Evolutionary conservation across 169 alveolate species (phyloP).

Genomic region (Eimeria necatrix): DNA sequence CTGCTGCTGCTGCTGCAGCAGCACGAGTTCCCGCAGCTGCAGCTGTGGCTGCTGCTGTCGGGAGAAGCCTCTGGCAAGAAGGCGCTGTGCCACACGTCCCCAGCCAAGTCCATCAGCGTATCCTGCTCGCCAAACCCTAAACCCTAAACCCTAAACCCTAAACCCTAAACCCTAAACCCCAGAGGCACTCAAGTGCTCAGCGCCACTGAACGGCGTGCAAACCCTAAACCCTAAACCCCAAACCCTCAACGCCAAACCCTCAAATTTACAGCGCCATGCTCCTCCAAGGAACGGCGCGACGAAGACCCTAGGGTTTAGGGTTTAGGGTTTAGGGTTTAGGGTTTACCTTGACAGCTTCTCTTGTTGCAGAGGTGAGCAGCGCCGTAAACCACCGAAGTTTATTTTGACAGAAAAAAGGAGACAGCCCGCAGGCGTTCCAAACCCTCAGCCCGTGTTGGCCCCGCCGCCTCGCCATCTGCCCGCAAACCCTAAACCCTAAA

Average conservation of each 20-base stretch:
- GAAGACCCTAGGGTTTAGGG: too few species aligned
- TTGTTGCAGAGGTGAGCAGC: constrained; percentile 53
- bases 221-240: too few species aligned
- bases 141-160: too few species aligned
- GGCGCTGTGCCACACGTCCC: constrained; percentile 74
- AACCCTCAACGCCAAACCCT: too few species aligned
- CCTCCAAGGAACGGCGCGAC: too few species aligned
- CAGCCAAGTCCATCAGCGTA: constrained; percentile 54
- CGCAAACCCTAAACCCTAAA: too few species aligned
- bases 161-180: too few species aligned
- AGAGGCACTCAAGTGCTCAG: too few species aligned
- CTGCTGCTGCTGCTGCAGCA: constrained; percentile 18
- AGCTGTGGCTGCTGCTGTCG: constrained; percentile 9
- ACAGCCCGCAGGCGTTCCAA: constrained; percentile 13
- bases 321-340: too few species aligned
- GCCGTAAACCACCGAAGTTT: constrained; percentile 45
- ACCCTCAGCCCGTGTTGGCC: constrained; percentile 79
- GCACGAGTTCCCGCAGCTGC: constrained; percentile 29
- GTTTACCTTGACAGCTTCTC: constrained; percentile 22
- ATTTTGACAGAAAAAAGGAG: constrained; percentile 1
- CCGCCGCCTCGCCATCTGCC: constrained; percentile 49
- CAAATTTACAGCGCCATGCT: too few species aligned
- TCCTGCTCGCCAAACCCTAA: constrained; percentile 14
- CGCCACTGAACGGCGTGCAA: too few species aligned
- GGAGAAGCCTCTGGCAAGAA: constrained; percentile 37